Evolutionary conservation across 2,329 filamentous ascomycete genomes (phyloP).

Genomic region (Pestalotiopsis sp.): DNA sequence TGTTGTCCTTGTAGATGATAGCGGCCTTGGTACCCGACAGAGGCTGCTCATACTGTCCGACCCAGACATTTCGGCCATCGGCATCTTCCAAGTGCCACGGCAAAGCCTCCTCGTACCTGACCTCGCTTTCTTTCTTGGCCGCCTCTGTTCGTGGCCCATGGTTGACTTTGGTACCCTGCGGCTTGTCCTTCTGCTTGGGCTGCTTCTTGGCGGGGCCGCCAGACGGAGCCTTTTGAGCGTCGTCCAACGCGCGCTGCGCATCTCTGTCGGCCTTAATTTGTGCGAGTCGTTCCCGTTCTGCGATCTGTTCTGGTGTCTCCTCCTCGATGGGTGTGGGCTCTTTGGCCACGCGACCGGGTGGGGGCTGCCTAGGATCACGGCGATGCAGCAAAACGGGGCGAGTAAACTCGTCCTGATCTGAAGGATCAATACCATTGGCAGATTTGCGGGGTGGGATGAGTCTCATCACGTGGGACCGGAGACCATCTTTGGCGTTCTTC

Average conservation of each 20-base stretch:
- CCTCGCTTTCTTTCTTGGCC: slow-evolving; percentile 72
- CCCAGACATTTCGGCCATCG: slow-evolving; percentile 93
- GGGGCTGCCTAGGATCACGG: slow-evolving; percentile 76
- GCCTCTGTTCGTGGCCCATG: slow-evolving; percentile 80
- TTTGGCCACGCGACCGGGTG: slow-evolving; percentile 66
- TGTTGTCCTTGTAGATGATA: slow-evolving; percentile 69
- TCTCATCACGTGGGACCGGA: slow-evolving; percentile 87
- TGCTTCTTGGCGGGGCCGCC: slow-evolving; percentile 49
- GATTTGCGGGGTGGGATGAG: slow-evolving; percentile 62
- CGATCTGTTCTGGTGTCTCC: slow-evolving; percentile 51
- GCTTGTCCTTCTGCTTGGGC: slow-evolving; percentile 70
- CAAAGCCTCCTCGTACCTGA: slow-evolving; percentile 90
- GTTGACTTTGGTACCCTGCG: slow-evolving; percentile 77
- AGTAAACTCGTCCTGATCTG: slow-evolving; percentile 77
- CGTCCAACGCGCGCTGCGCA: slow-evolving; percentile 81
- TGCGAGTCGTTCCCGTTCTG: slow-evolving; percentile 66
- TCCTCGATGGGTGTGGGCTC: slow-evolving; percentile 52
- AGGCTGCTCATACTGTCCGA: slow-evolving; percentile 86
- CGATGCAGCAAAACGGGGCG: slow-evolving; percentile 88
- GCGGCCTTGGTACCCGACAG: slow-evolving; percentile 86
- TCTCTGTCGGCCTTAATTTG: slow-evolving; percentile 79
- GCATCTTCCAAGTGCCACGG: slow-evolving; percentile 98
- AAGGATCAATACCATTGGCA: slow-evolving; percentile 62
- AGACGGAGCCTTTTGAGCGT: slow-evolving; percentile 91
- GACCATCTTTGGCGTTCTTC: slow-evolving; percentile 73